These are phyloP conservation scores for Tetrahymena elliotti DNA, from an alignment of 73 alveolate species.

Conservation along the genomic window DNA sequence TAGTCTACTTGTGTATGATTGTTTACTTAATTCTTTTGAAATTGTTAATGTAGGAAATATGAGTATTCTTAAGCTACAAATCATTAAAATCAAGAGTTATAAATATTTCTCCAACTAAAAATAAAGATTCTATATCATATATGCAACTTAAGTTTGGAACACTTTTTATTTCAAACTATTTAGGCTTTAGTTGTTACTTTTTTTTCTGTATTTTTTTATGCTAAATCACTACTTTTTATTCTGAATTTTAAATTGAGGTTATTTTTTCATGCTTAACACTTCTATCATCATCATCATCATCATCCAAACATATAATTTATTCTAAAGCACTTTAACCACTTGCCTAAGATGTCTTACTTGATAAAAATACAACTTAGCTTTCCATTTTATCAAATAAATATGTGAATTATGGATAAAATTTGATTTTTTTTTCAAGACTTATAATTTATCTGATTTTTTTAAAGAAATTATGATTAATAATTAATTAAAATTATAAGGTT, in stretches of 20 bases:
- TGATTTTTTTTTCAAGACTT: too few relatives aligned
- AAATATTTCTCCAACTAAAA: background rate
- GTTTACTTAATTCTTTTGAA: background rate
- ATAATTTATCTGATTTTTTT: too few relatives aligned
- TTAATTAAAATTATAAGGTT: too few relatives aligned
- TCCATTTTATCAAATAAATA: background rate
- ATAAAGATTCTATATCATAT: background rate
- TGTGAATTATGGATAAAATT: too few relatives aligned
- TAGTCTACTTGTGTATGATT: background rate
- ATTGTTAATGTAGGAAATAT: background rate
- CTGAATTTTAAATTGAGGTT: background rate
- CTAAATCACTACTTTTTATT: too few relatives aligned
- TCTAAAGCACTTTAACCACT: background rate
- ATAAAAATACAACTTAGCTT: too few relatives aligned
- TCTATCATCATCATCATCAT: background rate
- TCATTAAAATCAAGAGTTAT: background rate
- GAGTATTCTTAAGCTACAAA: background rate
- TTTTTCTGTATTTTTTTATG: too few relatives aligned
- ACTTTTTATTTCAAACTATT: background rate
- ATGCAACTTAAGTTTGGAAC: background rate
- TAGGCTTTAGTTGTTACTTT: background rate
- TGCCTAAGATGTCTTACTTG: background rate
- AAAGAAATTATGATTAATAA: too few relatives aligned
- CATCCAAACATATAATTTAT: background rate
- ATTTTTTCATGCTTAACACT: background rate